Base-by-base conservation (phyloP, 768 basidiomycete species). In the Grammothele lineata region DNA sequence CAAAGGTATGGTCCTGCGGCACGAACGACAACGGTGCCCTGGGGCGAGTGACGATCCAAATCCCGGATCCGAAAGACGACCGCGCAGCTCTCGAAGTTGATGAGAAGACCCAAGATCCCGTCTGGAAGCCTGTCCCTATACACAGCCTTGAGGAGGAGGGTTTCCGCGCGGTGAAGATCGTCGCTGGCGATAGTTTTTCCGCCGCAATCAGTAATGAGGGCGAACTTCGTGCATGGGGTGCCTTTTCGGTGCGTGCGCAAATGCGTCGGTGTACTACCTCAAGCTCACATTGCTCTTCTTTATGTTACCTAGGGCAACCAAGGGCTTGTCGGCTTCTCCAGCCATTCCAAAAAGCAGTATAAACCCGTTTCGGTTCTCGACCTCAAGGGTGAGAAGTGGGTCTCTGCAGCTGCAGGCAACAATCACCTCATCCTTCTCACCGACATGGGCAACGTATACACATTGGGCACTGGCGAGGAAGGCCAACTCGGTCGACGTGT, bases 361-460 rank as follows among this genome's bases (percentile, higher is more conserved):
- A 63, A 67, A 9, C 87, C 89, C 9, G 73, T 76, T 1, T 78
- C 83, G 19, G 66, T 75, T 41, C 72, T 88, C 43, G 71, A 78
- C 22, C 70, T 87, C 26, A 61, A 69, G 42, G 75, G 79, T 49
- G 87, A 89, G 60, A 86, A 83, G 55, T 84, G 88, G 26, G 78
- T 81, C 9, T 73, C 84, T 14, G 77, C 93, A 44, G 87, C 80
- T 3, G 81, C 86, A 24, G 95, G 95, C 18, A 78, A 79, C 63
- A 93, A 98, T 58, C 95, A 97, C 63, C 74, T 96, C 21, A 69
- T 98, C 45, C 87, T 92, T 10, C 73, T 97, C 30, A 95, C 92
- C 4, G 87, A 85, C 0, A 85, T 87, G 45, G 95, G 95, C 8
- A 80, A 82, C 57, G 80, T 98, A 44, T 91, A 87, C 59, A 81